These are phyloP conservation scores for Zasmidium cellare DNA, from an alignment of 2,329 filamentous ascomycete species.

Conservation along the genomic window DNA sequence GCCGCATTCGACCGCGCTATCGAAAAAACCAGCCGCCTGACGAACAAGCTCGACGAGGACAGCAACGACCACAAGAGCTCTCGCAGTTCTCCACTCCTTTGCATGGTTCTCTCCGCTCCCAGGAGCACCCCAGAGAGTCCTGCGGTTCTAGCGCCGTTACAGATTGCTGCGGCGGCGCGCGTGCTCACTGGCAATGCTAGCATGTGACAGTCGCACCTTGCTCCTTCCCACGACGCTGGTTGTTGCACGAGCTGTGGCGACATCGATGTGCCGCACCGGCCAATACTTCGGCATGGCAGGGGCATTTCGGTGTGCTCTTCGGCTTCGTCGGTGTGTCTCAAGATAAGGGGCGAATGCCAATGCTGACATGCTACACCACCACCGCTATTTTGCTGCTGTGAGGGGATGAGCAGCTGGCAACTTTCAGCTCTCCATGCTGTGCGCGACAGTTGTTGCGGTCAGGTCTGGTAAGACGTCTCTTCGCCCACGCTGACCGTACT, in stretches of 20 bases:
- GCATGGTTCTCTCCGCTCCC: not conserved
- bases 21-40: not conserved
- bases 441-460: not conserved
- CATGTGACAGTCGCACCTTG: constrained; percentile 3
- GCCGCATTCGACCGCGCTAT: constrained; percentile 1
- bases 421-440: not conserved
- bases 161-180: not conserved
- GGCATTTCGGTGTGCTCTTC: not conserved
- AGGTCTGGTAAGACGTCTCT: not conserved
- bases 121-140: not conserved
- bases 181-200: not conserved
- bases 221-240: no score
- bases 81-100: not conserved
- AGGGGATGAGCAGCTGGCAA: not conserved
- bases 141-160: constrained; percentile 2
- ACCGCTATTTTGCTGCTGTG: not conserved
- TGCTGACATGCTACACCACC: not conserved
- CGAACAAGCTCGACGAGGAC: not conserved
- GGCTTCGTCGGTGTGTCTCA: not conserved
- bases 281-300: not conserved
- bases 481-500: not conserved
- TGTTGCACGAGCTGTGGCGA: not conserved
- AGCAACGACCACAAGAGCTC: not conserved
- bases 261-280: not conserved
- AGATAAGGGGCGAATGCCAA: not conserved